phyloP scores from a whole-genome alignment of 2,329 filamentous ascomycete species.

The Arthrobotrys megalospora region DNA sequence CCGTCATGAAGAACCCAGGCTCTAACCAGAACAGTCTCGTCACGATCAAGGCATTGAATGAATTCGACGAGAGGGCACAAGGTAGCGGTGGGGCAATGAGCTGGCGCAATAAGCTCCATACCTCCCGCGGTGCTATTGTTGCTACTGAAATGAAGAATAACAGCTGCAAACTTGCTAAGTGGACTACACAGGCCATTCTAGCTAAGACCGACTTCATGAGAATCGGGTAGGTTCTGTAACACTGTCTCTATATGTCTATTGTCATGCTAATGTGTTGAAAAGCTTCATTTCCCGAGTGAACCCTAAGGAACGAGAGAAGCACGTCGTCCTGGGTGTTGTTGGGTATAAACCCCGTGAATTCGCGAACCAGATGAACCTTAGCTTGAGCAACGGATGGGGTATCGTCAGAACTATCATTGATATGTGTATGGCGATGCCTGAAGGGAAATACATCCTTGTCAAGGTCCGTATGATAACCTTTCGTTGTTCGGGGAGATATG shows the following conservation, averaged over 20 bases:
- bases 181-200: conserved; percentile 96
- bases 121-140: conserved; percentile 94
- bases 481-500: not conserved
- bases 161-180: conserved; percentile 96
- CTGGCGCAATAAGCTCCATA: conserved; percentile 95
- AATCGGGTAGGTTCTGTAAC: conserved; percentile 78
- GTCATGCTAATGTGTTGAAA: conserved; percentile 65
- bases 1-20: conserved; percentile 94
- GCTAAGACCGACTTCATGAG: conserved; percentile 99
- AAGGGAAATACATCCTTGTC: conserved; percentile 85
- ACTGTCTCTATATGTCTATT: not conserved
- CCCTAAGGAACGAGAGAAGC: conserved; percentile 91
- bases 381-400: conserved; percentile 97
- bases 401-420: conserved; percentile 98
- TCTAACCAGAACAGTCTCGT: conserved; percentile 92
- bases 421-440: conserved; percentile 84
- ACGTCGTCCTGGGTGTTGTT: conserved; percentile 94
- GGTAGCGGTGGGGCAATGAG: conserved; percentile 94
- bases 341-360: conserved; percentile 99
- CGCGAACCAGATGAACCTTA: conserved; percentile 97
- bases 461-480: conserved; percentile 67
- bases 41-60: conserved; percentile 95
- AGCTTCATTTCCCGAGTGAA: conserved; percentile 96
- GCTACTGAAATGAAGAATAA: conserved; percentile 99
- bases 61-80: conserved; percentile 98